A percentile compares a stretch with the other conserved stretches of the same genome.
Evolutionary conservation across 371 early-diverging fungal genomes (phyloP).

Genomic region (Gilbertella persicaria): DNA sequence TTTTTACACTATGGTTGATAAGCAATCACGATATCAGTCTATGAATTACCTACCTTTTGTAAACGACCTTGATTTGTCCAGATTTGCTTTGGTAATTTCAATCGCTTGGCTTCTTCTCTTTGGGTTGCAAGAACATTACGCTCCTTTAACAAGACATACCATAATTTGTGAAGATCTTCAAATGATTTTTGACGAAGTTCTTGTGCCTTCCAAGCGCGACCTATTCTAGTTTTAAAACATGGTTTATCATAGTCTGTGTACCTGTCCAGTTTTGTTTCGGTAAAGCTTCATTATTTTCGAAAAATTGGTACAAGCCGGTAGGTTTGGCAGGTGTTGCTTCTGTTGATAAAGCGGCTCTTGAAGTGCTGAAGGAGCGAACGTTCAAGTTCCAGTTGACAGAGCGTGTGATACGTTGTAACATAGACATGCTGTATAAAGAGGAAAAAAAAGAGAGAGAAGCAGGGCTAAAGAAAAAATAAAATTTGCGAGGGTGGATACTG

Average conservation of each 20-base stretch:
- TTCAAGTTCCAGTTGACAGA: conserved; percentile 4
- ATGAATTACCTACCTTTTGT: conserved; percentile 60
- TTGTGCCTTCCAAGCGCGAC: conserved; percentile 89
- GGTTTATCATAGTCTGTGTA: conserved; percentile 22
- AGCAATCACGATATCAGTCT: neutral
- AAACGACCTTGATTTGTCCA: conserved; percentile 78
- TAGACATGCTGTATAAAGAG: conserved; percentile 16
- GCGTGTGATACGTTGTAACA: conserved; percentile 26
- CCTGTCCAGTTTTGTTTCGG: conserved; percentile 72
- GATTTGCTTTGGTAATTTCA: conserved; percentile 58
- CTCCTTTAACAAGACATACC: conserved; percentile 95
- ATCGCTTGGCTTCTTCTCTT: conserved; percentile 77
- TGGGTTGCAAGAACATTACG: conserved; percentile 91
- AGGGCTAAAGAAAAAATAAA: conserved; percentile 3
- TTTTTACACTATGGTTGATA: conserved; percentile 67
- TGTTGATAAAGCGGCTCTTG: conserved; percentile 19
- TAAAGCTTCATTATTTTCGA: conserved; percentile 74
- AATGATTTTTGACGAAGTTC: conserved; percentile 93
- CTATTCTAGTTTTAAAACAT: conserved; percentile 39
- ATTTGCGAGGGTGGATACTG: too few species aligned
- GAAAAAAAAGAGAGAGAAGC: conserved; percentile 12
- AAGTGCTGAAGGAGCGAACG: conserved; percentile 34
- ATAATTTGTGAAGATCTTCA: conserved; percentile 95
- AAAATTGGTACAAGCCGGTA: conserved; percentile 86
- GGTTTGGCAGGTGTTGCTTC: conserved; percentile 16